A percentile compares a stretch with the other conserved stretches of the same genome.
Evolutionary conservation across 306 rosid species (phyloP).

Genomic region (Rubus idaeus): DNA sequence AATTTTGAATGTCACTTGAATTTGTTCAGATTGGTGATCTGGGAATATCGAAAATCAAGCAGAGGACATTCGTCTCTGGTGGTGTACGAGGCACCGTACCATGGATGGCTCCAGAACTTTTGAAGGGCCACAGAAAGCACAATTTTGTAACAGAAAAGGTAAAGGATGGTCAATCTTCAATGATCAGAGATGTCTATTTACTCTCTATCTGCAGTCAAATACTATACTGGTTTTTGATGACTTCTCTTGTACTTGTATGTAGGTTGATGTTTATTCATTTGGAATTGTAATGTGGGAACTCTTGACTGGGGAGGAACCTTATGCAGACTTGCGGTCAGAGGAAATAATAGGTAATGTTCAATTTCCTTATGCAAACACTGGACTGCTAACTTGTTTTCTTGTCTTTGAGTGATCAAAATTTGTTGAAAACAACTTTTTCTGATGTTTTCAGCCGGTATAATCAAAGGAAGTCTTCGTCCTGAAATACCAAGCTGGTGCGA

Average conservation of each 20-base stretch:
- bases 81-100: slow-evolving; percentile 36
- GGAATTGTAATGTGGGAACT: slow-evolving; percentile 44
- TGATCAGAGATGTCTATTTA: background rate
- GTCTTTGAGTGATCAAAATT: background rate
- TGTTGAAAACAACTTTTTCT: background rate
- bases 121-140: slow-evolving; percentile 24
- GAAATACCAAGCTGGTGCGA: slow-evolving; percentile 44
- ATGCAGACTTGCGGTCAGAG: slow-evolving; percentile 21
- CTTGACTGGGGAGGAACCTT: slow-evolving; percentile 42
- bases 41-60: slow-evolving; percentile 37
- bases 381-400: background rate
- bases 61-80: slow-evolving; percentile 32
- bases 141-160: slow-evolving; percentile 38
- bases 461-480: slow-evolving; percentile 27
- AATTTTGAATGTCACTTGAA: background rate
- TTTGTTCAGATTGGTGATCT: slow-evolving; percentile 39
- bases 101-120: slow-evolving; percentile 43
- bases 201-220: background rate
- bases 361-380: background rate
- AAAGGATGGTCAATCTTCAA: background rate
- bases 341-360: slow-evolving; percentile 26
- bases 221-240: background rate
- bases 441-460: slow-evolving; percentile 30
- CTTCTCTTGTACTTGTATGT: background rate
- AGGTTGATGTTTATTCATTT: slow-evolving; percentile 39